These are phyloP conservation scores for Tagetes patula DNA, from an alignment of 129 eudicot species.

Conservation along the genomic window DNA sequence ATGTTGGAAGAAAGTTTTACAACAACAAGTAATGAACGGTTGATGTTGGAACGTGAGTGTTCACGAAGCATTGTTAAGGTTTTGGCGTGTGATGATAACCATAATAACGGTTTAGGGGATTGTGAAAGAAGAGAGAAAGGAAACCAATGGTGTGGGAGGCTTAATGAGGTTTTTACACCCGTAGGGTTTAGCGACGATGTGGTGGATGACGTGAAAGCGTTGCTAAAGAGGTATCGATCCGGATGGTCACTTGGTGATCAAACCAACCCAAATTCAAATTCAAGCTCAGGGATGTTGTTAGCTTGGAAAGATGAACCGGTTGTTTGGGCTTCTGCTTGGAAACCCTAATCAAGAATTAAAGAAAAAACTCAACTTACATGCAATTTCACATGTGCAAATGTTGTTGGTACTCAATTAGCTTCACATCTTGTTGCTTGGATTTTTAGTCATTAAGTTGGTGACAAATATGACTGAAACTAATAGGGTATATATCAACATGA, in stretches of 20 bases:
- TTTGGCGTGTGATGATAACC: constrained; percentile 59
- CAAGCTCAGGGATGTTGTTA: constrained; percentile 52
- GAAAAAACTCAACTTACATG: neutral
- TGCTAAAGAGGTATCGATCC: constrained; percentile 63
- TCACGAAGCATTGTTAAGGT: constrained; percentile 62
- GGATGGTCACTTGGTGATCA: constrained; percentile 69
- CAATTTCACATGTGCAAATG: neutral
- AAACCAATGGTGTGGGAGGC: constrained; percentile 65
- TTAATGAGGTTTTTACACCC: constrained; percentile 45
- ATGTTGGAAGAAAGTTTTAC: constrained; percentile 81
- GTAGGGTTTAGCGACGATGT: constrained; percentile 64
- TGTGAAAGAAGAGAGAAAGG: constrained; percentile 72
- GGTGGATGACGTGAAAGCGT: constrained; percentile 68
- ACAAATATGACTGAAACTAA: neutral
- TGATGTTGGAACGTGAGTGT: constrained; percentile 74
- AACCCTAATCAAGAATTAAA: constrained; percentile 39
- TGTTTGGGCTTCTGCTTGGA: constrained; percentile 90
- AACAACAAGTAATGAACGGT: constrained; percentile 63
- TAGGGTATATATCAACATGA: constrained; percentile 1
- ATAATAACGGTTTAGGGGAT: constrained; percentile 39
- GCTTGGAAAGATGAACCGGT: constrained; percentile 80
- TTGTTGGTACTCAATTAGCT: constrained; percentile 9
- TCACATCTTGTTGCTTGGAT: neutral
- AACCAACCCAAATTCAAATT: constrained; percentile 25
- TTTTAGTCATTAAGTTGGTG: neutral